phyloP scores from a whole-genome alignment of 441 rosid species.

The Eruca vesicaria region DNA sequence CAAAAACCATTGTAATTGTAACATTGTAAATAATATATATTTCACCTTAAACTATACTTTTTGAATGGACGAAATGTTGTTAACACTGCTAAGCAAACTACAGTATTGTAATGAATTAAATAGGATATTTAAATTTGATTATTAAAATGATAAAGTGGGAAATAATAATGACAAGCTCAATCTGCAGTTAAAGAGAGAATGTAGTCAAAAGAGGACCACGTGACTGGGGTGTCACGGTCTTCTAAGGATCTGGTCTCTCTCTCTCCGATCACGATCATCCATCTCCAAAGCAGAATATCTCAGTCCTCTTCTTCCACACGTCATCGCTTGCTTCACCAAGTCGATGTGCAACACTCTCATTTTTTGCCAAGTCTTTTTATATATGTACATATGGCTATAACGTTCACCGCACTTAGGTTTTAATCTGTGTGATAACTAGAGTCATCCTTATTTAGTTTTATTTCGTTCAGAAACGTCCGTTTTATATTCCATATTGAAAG shows the following conservation, averaged over 20 bases:
- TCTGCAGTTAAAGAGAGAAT: slow-evolving; percentile 12
- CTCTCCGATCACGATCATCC: slow-evolving; percentile 14
- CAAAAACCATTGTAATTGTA: neutral
- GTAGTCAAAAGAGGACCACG: slow-evolving; percentile 39
- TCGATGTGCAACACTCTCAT: slow-evolving; percentile 5
- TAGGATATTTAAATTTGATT: neutral
- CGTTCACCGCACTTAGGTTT: neutral
- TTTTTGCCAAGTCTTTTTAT: neutral
- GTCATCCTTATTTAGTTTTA: neutral
- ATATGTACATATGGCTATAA: neutral
- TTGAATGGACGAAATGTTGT: neutral
- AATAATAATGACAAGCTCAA: slow-evolving; percentile 2
- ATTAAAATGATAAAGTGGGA: neutral
- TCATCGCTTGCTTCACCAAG: slow-evolving; percentile 22
- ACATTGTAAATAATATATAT: neutral
- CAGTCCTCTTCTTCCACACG: slow-evolving; percentile 17
- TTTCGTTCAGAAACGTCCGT: neutral
- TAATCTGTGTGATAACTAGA: neutral
- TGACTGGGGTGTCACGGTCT: slow-evolving; percentile 38
- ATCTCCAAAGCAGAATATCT: slow-evolving; percentile 8
- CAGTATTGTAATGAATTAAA: neutral
- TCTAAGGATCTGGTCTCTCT: slow-evolving; percentile 32
- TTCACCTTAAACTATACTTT: neutral
- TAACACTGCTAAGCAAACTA: slow-evolving; percentile 27
- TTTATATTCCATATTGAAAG: neutral